Percentiles rank a stretch among this genome's conserved stretches.
Evolutionary conservation across 225 moss, liverwort and hornwort species (phyloP).

Genomic region (Bryum argenteum): DNA sequence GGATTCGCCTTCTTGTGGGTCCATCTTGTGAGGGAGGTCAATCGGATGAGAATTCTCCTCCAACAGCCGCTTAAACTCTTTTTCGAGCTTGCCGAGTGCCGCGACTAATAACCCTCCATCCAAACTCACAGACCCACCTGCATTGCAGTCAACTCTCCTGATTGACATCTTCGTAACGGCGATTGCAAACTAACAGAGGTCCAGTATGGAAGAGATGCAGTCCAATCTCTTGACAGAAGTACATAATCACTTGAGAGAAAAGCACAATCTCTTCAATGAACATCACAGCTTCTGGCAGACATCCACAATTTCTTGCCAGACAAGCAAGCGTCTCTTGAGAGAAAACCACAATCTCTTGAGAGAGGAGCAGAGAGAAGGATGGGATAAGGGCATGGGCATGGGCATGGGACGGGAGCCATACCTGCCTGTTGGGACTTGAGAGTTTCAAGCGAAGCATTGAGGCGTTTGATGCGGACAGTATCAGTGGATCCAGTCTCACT

Average conservation of each 20-base stretch:
- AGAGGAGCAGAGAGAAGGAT: too few relatives aligned
- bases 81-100: constrained; percentile 72
- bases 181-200: neutral
- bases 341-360: too few relatives aligned
- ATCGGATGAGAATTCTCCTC: constrained; percentile 53
- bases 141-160: constrained; percentile 14
- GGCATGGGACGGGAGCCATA: constrained; percentile 2
- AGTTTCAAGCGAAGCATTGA: constrained; percentile 51
- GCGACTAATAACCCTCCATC: constrained; percentile 69
- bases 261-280: too few relatives aligned
- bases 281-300: too few relatives aligned
- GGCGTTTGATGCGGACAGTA: constrained; percentile 36
- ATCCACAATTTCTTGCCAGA: too few relatives aligned
- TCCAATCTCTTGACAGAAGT: neutral
- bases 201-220: neutral
- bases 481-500: constrained; percentile 45
- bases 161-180: constrained; percentile 9
- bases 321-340: too few relatives aligned
- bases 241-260: too few relatives aligned
- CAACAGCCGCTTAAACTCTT: constrained; percentile 67
- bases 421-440: constrained; percentile 54
- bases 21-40: constrained; percentile 48
- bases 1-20: constrained; percentile 34
- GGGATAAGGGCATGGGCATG: too few relatives aligned
- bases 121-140: constrained; percentile 48